Evolutionary conservation across 2,329 filamentous ascomycete genomes (phyloP), one percentile per base, ranked within the genome.

Genomic region (Stachybotrys elegans): DNA sequence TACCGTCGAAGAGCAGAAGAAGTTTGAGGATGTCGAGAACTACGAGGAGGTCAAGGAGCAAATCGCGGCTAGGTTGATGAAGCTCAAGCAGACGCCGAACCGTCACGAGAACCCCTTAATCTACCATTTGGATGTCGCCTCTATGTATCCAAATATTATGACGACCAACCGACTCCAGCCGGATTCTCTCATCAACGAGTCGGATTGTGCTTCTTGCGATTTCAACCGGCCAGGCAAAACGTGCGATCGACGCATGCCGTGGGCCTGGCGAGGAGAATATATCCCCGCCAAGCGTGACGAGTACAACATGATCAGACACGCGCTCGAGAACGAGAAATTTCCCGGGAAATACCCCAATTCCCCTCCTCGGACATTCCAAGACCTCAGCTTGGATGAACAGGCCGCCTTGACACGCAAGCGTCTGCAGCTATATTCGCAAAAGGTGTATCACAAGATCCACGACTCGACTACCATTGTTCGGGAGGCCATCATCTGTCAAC

Each of bases 141-240:
- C 93, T 47, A 98, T 98, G 93, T 98, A 98, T 62, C 93, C 93
- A 9, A 98, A 98, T 66, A 98, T 98, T 63, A 98, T 98, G 94
- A 98, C 94, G 2, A 98, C 93, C 2, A 98, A 98, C 65, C 86
- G 93, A 63, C 68, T 98, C 38, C 93, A 98, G 56, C 93, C 93
- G 0, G 93, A 98, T 65, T 97, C 93, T n/a, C 95, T 98, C 90
- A 94, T 98, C 43, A 75, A 92, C 39, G 94, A 98, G 62, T 88
- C 91, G 1, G 89, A 95, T 57, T 98, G 94, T 58, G 93, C 93
- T 3, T 91, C 93, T 11, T 98, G 94, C 65, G 94, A 98, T 63
- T 98, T 98, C 73, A 98, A 98, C 55, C 77, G 93, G 36, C 93
- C 93, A 1, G 93, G 93, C 23, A 98, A 98, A 68, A 97, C 90